Base-by-base conservation (phyloP, 805 yeast genomes). In the Suhomyces faveliae region DNA sequence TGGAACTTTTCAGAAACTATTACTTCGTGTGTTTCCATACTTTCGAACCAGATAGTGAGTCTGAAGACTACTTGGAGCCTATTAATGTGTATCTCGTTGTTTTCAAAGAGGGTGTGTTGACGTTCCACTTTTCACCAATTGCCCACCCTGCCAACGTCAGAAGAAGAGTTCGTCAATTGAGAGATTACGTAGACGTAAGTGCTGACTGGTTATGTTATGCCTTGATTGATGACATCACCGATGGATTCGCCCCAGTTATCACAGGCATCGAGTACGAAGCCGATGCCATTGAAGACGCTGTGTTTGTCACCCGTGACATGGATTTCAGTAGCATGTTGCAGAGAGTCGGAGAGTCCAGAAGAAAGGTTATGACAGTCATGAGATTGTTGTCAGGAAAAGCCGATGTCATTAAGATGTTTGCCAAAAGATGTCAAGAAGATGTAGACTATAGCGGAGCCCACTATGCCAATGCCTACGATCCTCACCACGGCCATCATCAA, bases 1-100 rank as follows among this genome's bases (percentile, higher is more conserved):
- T 92, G 24, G 99, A 92, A 69, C 74, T 92, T 52, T 92, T 92
- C 77, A 81, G 83, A 58, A 80, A 81, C 55, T 92, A 92, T 68
- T 92, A 94, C 68, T 90, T 94, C 73, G 96, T 94, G 37, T 88
- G 96, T 77, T 94, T 94, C 80, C 97, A 94, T 66, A 88, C 98
- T 3, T 94, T 94, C 68, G 97, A 90, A 62, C 84, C 86, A 20
- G 96, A 92, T 55, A 50, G 52, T 48, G 67, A 62, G 47, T 58
- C 64, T 9, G 67, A 62, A 46, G 66, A 62, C 46, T 62, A 58
- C 51, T 60, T 62, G 60, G 67, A 62, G 49, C 66, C 67, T n/a
- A 61, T 62, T 46, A 53, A 62, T 22, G 59, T 62, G 20, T 62
- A 62, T 48, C 58, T 62, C 41, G 67, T 62, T 23, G 63, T 62